Conservation (phyloP, 1,284 basidiomycete genomes). For the Rhizoctonia solani region DNA sequence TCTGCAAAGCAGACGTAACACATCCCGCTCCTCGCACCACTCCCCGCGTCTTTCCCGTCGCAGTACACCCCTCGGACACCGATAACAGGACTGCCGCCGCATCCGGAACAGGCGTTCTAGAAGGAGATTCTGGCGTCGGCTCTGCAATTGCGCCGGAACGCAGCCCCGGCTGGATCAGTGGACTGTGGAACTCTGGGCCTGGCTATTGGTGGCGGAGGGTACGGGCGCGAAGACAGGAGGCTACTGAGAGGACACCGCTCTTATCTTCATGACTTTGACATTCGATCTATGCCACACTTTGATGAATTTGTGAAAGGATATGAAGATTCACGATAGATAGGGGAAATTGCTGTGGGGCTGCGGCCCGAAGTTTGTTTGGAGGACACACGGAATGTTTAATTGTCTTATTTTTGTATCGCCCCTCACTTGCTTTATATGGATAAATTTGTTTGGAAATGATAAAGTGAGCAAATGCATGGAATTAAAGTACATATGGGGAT, state of each 20-base stretch:
- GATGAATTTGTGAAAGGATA: background rate
- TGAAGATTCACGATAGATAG: slow-evolving; percentile 7
- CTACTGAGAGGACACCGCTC: slow-evolving; percentile 32
- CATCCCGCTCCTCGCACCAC: slow-evolving; percentile 13
- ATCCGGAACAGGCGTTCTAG: slow-evolving; percentile 1
- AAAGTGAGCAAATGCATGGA: background rate
- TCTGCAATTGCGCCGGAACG: background rate
- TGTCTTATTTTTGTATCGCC: slow-evolving; percentile 2
- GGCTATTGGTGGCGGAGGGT: slow-evolving; percentile 28
- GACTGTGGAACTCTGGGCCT: background rate
- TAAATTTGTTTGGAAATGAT: background rate
- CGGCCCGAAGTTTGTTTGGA: background rate
- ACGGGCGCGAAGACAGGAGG: background rate
- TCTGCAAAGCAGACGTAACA: slow-evolving; percentile 51
- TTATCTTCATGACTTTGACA: slow-evolving; percentile 8
- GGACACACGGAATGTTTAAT: background rate
- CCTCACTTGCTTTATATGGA: slow-evolving; percentile 24
- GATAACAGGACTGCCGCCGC: slow-evolving; percentile 1
- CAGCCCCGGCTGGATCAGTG: background rate
- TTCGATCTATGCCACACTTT: background rate
- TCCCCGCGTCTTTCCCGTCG: slow-evolving; percentile 9
- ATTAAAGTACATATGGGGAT: background rate
- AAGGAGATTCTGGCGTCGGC: slow-evolving; percentile 9
- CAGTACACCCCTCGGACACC: slow-evolving; percentile 2
- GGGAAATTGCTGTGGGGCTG: background rate